phyloP scores from a whole-genome alignment of 371 early-diverging fungal species.

The Mucor plumbeus region DNA sequence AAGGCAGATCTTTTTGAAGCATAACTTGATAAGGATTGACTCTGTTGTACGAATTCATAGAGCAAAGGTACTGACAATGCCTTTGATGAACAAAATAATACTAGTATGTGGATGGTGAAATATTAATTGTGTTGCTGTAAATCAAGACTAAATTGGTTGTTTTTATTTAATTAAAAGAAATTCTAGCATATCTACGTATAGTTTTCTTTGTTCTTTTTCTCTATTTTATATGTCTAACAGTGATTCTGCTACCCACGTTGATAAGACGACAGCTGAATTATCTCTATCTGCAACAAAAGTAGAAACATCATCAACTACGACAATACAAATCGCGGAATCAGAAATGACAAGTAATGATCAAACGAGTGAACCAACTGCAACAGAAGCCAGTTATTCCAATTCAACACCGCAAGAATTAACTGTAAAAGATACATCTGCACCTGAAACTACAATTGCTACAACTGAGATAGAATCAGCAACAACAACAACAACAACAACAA shows the following conservation, averaged over 20 bases:
- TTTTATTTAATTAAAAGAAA: not conserved
- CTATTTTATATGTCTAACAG: too few species aligned
- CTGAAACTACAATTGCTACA: too few species aligned
- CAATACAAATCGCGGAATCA: too few species aligned
- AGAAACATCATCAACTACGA: not conserved
- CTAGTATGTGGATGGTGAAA: not conserved
- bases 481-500: not conserved
- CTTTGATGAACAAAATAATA: constrained; percentile 6
- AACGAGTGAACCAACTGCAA: too few species aligned
- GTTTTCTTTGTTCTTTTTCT: not conserved
- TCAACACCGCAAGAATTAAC: too few species aligned
- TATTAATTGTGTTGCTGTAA: constrained; percentile 5
- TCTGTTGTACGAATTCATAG: constrained; percentile 10
- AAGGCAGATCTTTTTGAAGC: too few species aligned
- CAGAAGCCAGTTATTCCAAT: too few species aligned
- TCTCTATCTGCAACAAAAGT: not conserved
- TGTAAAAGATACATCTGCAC: too few species aligned
- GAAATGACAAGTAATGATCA: too few species aligned
- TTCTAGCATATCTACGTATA: not conserved
- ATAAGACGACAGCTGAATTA: not conserved
- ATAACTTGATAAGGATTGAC: constrained; percentile 20
- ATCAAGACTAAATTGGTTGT: not conserved
- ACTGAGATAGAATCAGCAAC: not conserved
- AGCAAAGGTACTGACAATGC: constrained; percentile 5
- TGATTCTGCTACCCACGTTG: not conserved